Evolutionary conservation across 1,284 basidiomycete species (phyloP).

Genomic region (Trichosporon sp.): DNA sequence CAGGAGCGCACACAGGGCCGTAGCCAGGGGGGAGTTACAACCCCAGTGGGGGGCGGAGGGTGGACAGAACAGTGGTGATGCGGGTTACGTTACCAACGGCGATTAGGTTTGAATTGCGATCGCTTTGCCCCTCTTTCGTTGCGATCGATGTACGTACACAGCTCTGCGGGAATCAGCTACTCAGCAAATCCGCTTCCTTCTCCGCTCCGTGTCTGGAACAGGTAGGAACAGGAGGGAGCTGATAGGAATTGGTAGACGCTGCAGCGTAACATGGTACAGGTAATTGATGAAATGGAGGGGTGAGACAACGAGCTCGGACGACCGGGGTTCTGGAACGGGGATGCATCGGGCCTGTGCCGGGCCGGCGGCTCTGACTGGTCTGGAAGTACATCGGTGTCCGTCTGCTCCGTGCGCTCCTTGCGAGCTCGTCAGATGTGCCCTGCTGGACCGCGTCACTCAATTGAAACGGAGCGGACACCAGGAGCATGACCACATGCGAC

Average conservation of each 20-base stretch:
- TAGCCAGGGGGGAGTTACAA: background rate
- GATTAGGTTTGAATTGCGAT: constrained; percentile 12
- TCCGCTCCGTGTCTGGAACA: background rate
- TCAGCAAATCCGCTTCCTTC: background rate
- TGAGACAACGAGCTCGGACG: background rate
- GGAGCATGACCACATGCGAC: background rate
- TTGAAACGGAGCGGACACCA: background rate
- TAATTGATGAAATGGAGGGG: background rate
- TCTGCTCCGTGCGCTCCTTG: constrained; percentile 2
- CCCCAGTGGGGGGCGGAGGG: background rate
- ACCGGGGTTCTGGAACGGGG: background rate
- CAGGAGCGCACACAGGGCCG: background rate
- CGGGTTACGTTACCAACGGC: background rate
- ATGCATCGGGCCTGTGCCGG: too few relatives aligned
- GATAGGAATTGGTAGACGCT: background rate
- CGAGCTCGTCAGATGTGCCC: background rate
- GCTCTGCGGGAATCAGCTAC: constrained; percentile 2
- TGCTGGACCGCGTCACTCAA: constrained; percentile 2
- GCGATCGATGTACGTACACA: constrained; percentile 7
- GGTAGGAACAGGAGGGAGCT: background rate
- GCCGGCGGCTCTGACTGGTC: background rate
- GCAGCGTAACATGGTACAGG: constrained; percentile 6
- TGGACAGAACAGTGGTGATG: background rate
- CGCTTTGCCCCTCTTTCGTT: background rate
- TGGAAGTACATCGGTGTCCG: background rate